A percentile compares a stretch with the other conserved stretches of the same genome.
These are phyloP conservation scores for Lentinula detonsa DNA, from an alignment of 768 basidiomycete genomes.

Conservation along the genomic window DNA sequence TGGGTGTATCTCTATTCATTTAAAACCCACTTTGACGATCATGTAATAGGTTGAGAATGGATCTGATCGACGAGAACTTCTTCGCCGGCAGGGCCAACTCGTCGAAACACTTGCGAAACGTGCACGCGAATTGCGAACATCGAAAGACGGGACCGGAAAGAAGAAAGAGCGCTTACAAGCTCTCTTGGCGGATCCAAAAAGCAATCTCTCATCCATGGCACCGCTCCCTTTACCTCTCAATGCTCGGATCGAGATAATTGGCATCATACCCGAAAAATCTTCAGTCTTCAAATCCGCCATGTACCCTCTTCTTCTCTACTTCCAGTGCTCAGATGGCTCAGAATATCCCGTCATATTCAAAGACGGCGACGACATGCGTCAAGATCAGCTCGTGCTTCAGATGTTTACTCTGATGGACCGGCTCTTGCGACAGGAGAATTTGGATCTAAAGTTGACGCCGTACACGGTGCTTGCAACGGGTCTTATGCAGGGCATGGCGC, in stretches of 20 bases:
- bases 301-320: slow-evolving; percentile 85
- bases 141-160: slow-evolving; percentile 92
- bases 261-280: slow-evolving; percentile 88
- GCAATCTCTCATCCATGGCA: slow-evolving; percentile 69
- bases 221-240: slow-evolving; percentile 87
- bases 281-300: slow-evolving; percentile 98
- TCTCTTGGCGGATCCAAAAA: slow-evolving; percentile 79
- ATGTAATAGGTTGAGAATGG: slow-evolving; percentile 62
- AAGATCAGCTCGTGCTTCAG: slow-evolving; percentile 97
- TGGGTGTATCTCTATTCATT: slow-evolving; percentile 21
- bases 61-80: slow-evolving; percentile 75
- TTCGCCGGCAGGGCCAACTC: slow-evolving; percentile 87
- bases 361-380: slow-evolving; percentile 97
- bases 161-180: slow-evolving; percentile 96
- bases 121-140: slow-evolving; percentile 80
- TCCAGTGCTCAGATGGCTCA: slow-evolving; percentile 76
- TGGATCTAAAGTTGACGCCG: slow-evolving; percentile 87
- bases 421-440: slow-evolving; percentile 86
- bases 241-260: slow-evolving; percentile 77
- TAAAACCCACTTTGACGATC: not conserved
- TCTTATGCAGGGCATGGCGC: slow-evolving; percentile 88
- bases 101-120: slow-evolving; percentile 81
- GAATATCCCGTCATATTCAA: slow-evolving; percentile 98
- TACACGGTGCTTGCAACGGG: slow-evolving; percentile 94
- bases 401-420: slow-evolving; percentile 99